A percentile compares a stretch with the other conserved stretches of the same genome.
phyloP scores from a whole-genome alignment of 2,329 filamentous ascomycete species.

The Hirsutella thompsonii region DNA sequence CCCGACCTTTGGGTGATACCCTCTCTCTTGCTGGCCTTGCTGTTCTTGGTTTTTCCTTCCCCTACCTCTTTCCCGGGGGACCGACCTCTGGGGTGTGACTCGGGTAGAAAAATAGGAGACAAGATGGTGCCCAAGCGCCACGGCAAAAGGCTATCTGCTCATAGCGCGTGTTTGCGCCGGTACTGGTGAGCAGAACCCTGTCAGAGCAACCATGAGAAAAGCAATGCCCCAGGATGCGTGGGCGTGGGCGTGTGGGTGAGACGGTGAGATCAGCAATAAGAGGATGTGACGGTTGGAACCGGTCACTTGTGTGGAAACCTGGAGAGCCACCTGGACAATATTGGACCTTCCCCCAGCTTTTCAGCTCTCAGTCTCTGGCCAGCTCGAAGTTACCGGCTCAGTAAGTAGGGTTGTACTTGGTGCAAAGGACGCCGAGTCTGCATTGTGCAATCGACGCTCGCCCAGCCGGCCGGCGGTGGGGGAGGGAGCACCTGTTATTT shows the following conservation, averaged over 20 bases:
- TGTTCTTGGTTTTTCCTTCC: conserved; percentile 1
- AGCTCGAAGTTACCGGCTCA: conserved; percentile 4
- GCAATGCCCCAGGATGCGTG: conserved; percentile 2
- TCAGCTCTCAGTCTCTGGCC: conserved; percentile 6
- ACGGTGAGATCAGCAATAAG: conserved; percentile 3
- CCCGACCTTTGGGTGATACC: conserved; percentile 1
- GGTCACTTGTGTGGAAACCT: conserved; percentile 2
- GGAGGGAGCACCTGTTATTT: conserved; percentile 6
- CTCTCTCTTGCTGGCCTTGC: no score
- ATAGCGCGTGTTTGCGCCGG: conserved; percentile 2
- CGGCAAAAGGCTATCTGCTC: neutral
- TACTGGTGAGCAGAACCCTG: conserved; percentile 3
- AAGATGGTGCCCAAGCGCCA: conserved; percentile 3
- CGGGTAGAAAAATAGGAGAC: conserved; percentile 3
- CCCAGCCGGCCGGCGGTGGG: conserved; percentile 2
- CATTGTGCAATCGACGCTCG: conserved; percentile 4
- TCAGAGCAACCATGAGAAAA: conserved; percentile 4
- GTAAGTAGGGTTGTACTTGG: conserved; percentile 4
- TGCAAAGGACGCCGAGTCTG: conserved; percentile 1
- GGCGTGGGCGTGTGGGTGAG: conserved; percentile 1
- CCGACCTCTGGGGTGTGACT: conserved; percentile 3
- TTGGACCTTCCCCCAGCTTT: neutral
- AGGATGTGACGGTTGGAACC: conserved; percentile 1
- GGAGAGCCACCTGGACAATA: conserved; percentile 1
- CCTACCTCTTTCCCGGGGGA: conserved; percentile 2